Conservation (phyloP, 805 yeast genomes). For the Candida silvicultrix region DNA sequence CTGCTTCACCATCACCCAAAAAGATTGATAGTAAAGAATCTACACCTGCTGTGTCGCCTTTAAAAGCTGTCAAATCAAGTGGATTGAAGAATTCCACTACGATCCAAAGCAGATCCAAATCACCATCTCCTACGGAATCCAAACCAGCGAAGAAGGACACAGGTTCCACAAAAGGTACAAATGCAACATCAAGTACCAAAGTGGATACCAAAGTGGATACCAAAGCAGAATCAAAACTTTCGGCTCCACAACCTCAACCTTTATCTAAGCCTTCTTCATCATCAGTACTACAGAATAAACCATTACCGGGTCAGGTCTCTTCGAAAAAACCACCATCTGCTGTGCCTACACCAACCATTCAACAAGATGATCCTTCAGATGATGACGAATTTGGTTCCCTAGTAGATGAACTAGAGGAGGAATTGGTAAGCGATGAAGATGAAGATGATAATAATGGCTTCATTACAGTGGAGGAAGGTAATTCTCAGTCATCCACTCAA, state of each 20-base stretch:
- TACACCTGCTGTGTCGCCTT: neutral
- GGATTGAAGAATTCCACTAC: neutral
- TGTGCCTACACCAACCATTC: conserved; percentile 10
- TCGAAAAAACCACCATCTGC: conserved; percentile 16
- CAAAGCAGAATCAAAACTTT: neutral
- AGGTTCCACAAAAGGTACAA: neutral
- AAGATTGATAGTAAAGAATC: neutral
- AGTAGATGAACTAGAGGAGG: conserved; percentile 21
- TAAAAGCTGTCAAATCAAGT: neutral
- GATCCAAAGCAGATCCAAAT: neutral
- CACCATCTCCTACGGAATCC: neutral
- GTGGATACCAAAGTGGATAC: no score
- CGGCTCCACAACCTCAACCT: conserved; percentile 1
- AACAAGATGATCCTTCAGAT: conserved; percentile 1
- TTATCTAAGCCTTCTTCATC: neutral
- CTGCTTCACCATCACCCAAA: neutral
- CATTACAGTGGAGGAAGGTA: conserved; percentile 9
- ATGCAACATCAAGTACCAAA: neutral
- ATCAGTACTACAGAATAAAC: neutral
- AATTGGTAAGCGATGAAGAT: conserved; percentile 6
- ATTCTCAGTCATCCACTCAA: neutral
- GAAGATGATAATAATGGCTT: conserved; percentile 2
- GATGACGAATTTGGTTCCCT: conserved; percentile 17
- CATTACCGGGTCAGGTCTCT: conserved; percentile 5
- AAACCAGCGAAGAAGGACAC: neutral